Conservation (phyloP, 306 rosid species). For the Elaeagnus macrophylla region DNA sequence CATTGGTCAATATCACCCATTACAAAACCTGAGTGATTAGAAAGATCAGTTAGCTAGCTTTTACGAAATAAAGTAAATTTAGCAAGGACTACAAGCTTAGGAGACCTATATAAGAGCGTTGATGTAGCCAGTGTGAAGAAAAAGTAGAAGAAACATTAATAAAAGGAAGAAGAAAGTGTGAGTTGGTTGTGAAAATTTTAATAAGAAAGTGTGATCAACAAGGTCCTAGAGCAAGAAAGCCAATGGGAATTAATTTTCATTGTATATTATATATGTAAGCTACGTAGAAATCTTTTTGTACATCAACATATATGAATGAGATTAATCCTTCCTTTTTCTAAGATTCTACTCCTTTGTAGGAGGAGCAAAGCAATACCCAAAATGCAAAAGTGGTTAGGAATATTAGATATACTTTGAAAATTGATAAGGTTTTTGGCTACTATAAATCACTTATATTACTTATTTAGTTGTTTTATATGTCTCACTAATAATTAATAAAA, state of each 20-base stretch:
- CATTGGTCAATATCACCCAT: not conserved
- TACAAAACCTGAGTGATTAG: not conserved
- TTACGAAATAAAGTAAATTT: not conserved
- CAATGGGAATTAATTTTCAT: not conserved
- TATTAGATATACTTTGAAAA: no score
- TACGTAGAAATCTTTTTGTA: no score
- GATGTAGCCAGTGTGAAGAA: not conserved
- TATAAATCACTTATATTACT: no score
- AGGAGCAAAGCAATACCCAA: no score
- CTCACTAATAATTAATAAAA: no score
- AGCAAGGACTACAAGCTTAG: not conserved
- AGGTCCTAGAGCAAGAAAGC: conserved; percentile 8
- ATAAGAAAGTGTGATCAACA: not conserved
- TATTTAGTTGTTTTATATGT: no score
- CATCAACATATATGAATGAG: no score
- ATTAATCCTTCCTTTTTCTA: no score
- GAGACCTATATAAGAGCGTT: not conserved
- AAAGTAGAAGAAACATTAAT: not conserved
- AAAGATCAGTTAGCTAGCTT: not conserved
- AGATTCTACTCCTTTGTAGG: no score
- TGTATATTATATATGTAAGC: no score
- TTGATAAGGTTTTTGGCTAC: no score
- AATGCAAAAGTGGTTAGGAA: no score
- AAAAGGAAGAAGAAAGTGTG: conserved; percentile 1
- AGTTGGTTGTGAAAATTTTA: conserved; percentile 14